Base-by-base conservation (phyloP, 257 asterid genomes). In the Mitragyna speciosa region DNA sequence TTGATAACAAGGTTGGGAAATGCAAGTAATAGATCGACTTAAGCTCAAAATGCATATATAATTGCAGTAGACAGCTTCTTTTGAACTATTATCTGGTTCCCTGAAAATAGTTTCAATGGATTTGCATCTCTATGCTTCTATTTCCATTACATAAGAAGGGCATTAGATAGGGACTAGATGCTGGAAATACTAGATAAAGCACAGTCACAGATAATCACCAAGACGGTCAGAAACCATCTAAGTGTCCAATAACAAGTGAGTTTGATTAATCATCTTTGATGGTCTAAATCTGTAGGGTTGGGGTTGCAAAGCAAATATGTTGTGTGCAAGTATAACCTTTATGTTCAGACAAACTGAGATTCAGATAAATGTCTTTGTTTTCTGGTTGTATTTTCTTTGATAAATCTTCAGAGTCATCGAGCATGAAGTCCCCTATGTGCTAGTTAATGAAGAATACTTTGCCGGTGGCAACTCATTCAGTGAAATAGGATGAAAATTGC, bases 1-100 rank as follows among this genome's bases (percentile, higher is more conserved):
- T 91, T 30, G 99, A 96, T 75, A 80, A 94, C 88, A 96, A 96
- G 96, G 99, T 96, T 80, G 84, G 84, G 65, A 49, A 77, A 58
- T 49, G 70, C 30, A 16, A 61, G 39, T 76, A 59, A 49, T 63
- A 39, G n/a, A 54, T 41, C 49, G 33, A 43, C 33, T 19, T 56
- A 51, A 52, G 31, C 31, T 24, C 48, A 51, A 19, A 39, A 39
- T 76, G 26, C 41, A 36, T 43, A 7, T 75, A 33, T 39, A 58
- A 36, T 24, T 75, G 69, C 49, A 26, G 63, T 39, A 16, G 70
- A 15, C 24, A 58, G 14, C 33, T 11, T 56, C 17, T 39, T 36
- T 33, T 66, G 58, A 49, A 15, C 78, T 36, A 54, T 36, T 24
- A 9, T 74, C 28, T 43, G 26, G 36, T 71, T 56, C 54, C 28